Percentiles rank a stretch among this genome's conserved stretches.
Conservation (phyloP, 257 asterid species). For the Fraxinus pennsylvanica region DNA sequence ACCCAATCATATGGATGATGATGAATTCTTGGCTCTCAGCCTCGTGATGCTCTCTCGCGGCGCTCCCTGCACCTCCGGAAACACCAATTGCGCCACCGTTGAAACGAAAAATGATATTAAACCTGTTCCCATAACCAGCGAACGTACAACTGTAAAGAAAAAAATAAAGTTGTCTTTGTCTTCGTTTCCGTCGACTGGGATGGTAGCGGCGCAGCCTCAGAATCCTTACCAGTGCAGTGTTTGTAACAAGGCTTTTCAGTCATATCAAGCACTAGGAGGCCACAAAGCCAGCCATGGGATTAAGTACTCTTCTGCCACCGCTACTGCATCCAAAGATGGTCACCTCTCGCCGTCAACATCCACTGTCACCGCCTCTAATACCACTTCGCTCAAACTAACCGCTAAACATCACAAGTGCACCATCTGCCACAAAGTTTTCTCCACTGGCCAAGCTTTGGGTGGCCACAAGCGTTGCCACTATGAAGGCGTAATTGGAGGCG, state of each 20-base stretch:
- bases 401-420: slow-evolving; percentile 36
- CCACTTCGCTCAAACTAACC: background rate
- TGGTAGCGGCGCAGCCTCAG: background rate
- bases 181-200: background rate
- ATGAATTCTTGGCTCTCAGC: slow-evolving; percentile 25
- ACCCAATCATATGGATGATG: background rate
- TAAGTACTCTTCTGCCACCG: background rate
- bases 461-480: slow-evolving; percentile 61
- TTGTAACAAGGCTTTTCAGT: slow-evolving; percentile 33
- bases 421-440: slow-evolving; percentile 30
- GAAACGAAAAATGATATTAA: background rate
- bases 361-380: slow-evolving; percentile 16
- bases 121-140: background rate
- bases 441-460: slow-evolving; percentile 49
- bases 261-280: slow-evolving; percentile 63
- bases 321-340: background rate
- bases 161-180: no score
- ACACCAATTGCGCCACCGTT: background rate
- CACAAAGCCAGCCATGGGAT: slow-evolving; percentile 48
- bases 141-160: background rate
- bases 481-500: slow-evolving; percentile 28
- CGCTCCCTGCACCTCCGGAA: background rate
- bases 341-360: slow-evolving; percentile 13
- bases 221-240: slow-evolving; percentile 31
- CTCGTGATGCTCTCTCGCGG: slow-evolving; percentile 28